A percentile compares a stretch with the other conserved stretches of the same genome.
Evolutionary conservation across 2,329 filamentous ascomycete species (phyloP).

Genomic region (Furcasterigmium sp.): DNA sequence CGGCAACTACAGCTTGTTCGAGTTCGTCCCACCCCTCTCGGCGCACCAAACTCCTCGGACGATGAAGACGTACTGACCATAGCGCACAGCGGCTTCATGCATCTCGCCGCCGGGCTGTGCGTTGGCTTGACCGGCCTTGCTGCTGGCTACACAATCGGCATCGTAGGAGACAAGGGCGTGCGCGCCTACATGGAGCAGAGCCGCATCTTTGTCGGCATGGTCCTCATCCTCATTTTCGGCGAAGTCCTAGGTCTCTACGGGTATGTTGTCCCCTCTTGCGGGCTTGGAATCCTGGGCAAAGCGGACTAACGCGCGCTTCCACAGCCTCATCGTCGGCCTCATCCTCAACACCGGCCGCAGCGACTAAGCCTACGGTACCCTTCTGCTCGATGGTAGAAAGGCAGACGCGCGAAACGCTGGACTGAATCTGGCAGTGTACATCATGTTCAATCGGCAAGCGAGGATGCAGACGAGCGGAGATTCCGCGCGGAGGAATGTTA

Average conservation of each 20-base stretch:
- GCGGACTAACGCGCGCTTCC: neutral
- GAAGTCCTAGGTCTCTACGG: slow-evolving; percentile 96
- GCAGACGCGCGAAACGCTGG: neutral
- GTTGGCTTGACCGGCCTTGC: slow-evolving; percentile 91
- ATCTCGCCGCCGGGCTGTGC: slow-evolving; percentile 82
- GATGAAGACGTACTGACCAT: slow-evolving; percentile 11
- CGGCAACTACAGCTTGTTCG: slow-evolving; percentile 75
- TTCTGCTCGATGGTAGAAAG: neutral
- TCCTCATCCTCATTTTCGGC: slow-evolving; percentile 95
- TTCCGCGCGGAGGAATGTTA: slow-evolving; percentile 2
- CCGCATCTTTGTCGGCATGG: slow-evolving; percentile 96
- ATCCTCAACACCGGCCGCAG: slow-evolving; percentile 86
- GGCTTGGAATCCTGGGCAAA: neutral
- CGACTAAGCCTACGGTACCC: slow-evolving; percentile 33
- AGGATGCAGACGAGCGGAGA: neutral
- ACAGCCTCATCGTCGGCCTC: slow-evolving; percentile 82
- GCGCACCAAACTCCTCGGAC: too few species aligned
- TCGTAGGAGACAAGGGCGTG: slow-evolving; percentile 91
- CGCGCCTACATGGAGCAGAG: slow-evolving; percentile 95
- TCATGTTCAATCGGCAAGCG: neutral
- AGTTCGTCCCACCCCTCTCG: slow-evolving; percentile 41
- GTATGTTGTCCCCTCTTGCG: slow-evolving; percentile 48
- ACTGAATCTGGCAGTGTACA: neutral
- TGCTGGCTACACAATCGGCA: slow-evolving; percentile 92
- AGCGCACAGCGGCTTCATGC: slow-evolving; percentile 72